phyloP scores from a whole-genome alignment of 192 early-diverging fungal species.

The Coemansia reversa region DNA sequence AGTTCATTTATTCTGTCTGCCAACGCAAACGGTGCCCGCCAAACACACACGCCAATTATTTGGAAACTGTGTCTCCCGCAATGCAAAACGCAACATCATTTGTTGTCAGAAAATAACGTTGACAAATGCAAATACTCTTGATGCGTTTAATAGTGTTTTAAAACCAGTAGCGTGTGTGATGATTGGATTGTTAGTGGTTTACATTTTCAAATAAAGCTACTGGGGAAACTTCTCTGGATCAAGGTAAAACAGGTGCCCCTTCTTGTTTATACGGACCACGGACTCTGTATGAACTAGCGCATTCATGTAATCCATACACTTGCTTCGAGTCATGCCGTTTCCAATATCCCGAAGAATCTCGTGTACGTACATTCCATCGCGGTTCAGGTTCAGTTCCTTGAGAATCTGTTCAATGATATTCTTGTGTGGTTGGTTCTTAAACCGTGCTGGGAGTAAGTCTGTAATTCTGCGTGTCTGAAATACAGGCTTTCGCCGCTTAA shows the following conservation, averaged over 20 bases:
- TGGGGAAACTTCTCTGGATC: conserved; percentile 44
- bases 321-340: conserved; percentile 30
- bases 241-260: conserved; percentile 51
- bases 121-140: no score
- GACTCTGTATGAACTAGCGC: conserved; percentile 38
- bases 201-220: background rate
- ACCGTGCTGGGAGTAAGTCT: conserved; percentile 35
- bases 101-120: no score
- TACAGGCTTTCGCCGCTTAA: conserved; percentile 35
- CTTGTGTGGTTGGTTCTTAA: conserved; percentile 45
- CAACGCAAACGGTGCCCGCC: no score
- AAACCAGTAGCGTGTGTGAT: background rate
- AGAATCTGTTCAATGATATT: conserved; percentile 42
- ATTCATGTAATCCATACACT: conserved; percentile 51
- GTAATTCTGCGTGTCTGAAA: conserved; percentile 43
- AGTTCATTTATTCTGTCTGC: no score
- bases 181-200: background rate
- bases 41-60: background rate
- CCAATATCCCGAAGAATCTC: conserved; percentile 45
- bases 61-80: background rate
- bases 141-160: background rate
- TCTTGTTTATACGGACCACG: conserved; percentile 43
- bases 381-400: conserved; percentile 46
- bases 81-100: no score
- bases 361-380: conserved; percentile 49